These are phyloP conservation scores for Penicillium sp. DNA, from an alignment of 2,329 filamentous ascomycete species.

Conservation along the genomic window DNA sequence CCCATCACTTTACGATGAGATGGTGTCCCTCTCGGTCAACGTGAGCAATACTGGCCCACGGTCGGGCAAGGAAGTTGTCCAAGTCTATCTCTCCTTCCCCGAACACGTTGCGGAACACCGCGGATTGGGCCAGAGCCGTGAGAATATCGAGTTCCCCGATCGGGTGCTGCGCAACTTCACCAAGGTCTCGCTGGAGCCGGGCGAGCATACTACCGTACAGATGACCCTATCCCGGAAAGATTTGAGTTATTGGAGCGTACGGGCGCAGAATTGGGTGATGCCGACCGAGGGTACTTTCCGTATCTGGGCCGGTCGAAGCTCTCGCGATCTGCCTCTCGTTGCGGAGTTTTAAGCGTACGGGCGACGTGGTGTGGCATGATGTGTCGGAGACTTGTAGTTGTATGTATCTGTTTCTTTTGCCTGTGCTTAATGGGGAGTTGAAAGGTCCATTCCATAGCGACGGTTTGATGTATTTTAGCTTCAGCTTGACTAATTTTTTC, in stretches of 20 bases:
- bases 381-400: background rate
- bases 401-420: background rate
- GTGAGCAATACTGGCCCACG: conserved; percentile 46
- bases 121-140: conserved; percentile 20
- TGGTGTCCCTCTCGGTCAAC: conserved; percentile 42
- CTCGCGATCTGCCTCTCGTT: conserved; percentile 28
- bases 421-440: too few relatives aligned
- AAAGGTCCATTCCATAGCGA: too few relatives aligned
- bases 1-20: conserved; percentile 46
- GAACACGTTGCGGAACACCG: conserved; percentile 27
- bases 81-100: conserved; percentile 64
- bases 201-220: conserved; percentile 49
- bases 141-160: conserved; percentile 58
- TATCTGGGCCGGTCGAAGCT: conserved; percentile 35
- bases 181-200: conserved; percentile 56
- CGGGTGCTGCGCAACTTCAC: conserved; percentile 63
- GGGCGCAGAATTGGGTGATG: conserved; percentile 63
- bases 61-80: conserved; percentile 47
- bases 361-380: background rate
- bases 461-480: too few relatives aligned
- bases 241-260: conserved; percentile 66
- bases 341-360: conserved; percentile 20
- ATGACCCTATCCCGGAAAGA: conserved; percentile 62
- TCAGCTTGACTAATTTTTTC: too few relatives aligned
- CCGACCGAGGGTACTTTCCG: conserved; percentile 37